A percentile compares a stretch with the other conserved stretches of the same genome.
Conservation (phyloP, 1,284 basidiomycete species). For the Fomitopsis pinicola region DNA sequence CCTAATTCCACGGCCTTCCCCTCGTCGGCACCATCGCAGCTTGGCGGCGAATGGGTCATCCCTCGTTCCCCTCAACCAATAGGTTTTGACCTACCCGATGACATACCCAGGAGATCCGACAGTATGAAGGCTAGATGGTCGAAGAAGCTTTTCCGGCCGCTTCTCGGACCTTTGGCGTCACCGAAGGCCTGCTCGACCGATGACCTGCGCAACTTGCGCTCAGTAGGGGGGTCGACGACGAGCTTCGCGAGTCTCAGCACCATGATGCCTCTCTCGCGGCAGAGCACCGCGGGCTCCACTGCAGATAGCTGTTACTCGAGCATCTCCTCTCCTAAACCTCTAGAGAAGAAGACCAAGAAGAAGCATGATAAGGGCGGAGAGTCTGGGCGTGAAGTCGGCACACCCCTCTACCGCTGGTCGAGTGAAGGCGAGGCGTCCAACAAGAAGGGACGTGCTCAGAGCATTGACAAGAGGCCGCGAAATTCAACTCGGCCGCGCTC, state of each 20-base stretch:
- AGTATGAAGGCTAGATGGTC: slow-evolving; percentile 14
- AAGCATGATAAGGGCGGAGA: slow-evolving; percentile 10
- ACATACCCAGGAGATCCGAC: slow-evolving; percentile 11
- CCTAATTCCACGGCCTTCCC: slow-evolving; percentile 6
- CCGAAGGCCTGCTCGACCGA: slow-evolving; percentile 14
- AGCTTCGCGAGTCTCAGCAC: slow-evolving; percentile 4
- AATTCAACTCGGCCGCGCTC: slow-evolving; percentile 10
- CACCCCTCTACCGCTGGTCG: slow-evolving; percentile 19
- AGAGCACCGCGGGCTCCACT: neutral
- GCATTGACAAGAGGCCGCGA: slow-evolving; percentile 10
- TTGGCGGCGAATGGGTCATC: slow-evolving; percentile 14
- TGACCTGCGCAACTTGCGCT: slow-evolving; percentile 15
- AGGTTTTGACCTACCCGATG: slow-evolving; percentile 2
- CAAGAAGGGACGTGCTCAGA: slow-evolving; percentile 12
- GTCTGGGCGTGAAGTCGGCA: slow-evolving; percentile 15
- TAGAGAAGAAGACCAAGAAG: slow-evolving; percentile 7
- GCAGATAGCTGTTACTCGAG: slow-evolving; percentile 1
- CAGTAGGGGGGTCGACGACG: neutral
- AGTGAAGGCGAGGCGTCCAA: slow-evolving; percentile 15
- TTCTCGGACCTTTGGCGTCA: slow-evolving; percentile 16
- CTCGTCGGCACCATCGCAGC: slow-evolving; percentile 11
- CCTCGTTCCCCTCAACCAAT: slow-evolving; percentile 6
- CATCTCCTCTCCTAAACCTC: neutral
- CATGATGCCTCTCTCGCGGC: neutral
- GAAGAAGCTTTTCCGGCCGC: slow-evolving; percentile 22